These are phyloP conservation scores for Ustanciosporium gigantosporum DNA, from an alignment of 1,284 basidiomycete species.

Conservation along the genomic window DNA sequence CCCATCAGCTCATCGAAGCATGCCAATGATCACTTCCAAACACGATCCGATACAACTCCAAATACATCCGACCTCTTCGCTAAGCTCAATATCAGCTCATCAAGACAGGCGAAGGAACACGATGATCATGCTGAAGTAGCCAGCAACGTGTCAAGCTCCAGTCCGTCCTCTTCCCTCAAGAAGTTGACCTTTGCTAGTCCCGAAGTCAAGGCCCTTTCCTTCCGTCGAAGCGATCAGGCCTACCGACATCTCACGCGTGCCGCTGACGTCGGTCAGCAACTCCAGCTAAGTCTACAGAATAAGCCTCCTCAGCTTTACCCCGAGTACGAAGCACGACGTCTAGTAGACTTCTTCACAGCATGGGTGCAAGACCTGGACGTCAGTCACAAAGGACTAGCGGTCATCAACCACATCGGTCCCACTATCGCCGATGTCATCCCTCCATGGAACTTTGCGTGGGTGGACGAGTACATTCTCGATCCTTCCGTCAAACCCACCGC, in stretches of 20 bases:
- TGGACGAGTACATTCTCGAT: conserved; percentile 30
- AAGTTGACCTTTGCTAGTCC: no score
- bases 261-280: conserved; percentile 16
- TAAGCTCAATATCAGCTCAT: no score
- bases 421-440: conserved; percentile 35
- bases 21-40: no score
- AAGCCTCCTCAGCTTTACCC: conserved; percentile 1
- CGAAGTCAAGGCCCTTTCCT: conserved; percentile 25
- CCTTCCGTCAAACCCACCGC: conserved; percentile 8
- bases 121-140: no score
- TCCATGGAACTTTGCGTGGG: conserved; percentile 43
- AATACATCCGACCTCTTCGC: no score
- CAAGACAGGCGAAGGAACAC: no score
- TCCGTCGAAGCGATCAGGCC: conserved; percentile 3
- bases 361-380: conserved; percentile 31
- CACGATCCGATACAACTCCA: no score
- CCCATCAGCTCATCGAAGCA: no score
- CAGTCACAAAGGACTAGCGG: conserved; percentile 9
- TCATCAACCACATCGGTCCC: conserved; percentile 4
- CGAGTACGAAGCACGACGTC: conserved; percentile 4
- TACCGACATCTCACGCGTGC: conserved; percentile 3
- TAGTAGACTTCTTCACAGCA: conserved; percentile 15
- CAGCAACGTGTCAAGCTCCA: no score
- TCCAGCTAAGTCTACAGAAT: conserved; percentile 8
- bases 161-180: no score